A percentile compares a stretch with the other conserved stretches of the same genome.
Evolutionary conservation across 2,329 filamentous ascomycete species (phyloP).

Genomic region (Grosmannia clavigera): DNA sequence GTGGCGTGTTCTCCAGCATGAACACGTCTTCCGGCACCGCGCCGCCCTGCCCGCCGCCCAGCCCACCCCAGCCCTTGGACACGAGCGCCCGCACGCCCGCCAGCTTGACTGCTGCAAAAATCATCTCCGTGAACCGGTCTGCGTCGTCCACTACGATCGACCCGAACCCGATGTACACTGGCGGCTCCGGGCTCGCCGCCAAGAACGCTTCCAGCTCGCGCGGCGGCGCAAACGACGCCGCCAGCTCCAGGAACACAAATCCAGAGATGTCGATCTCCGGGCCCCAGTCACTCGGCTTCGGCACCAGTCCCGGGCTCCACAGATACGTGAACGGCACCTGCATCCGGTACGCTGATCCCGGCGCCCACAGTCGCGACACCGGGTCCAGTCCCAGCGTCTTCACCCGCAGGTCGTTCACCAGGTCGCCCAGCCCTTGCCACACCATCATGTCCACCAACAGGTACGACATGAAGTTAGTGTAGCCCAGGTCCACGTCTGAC

Average conservation of each 20-base stretch:
- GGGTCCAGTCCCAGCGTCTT: slow-evolving; percentile 60
- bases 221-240: slow-evolving; percentile 47
- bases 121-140: slow-evolving; percentile 54
- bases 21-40: slow-evolving; percentile 51
- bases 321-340: slow-evolving; percentile 68
- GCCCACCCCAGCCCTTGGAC: slow-evolving; percentile 63
- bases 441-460: slow-evolving; percentile 75
- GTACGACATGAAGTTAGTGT: slow-evolving; percentile 72
- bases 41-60: slow-evolving; percentile 40
- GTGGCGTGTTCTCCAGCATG: slow-evolving; percentile 62
- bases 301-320: slow-evolving; percentile 53
- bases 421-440: slow-evolving; percentile 77
- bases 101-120: slow-evolving; percentile 54
- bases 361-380: slow-evolving; percentile 65
- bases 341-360: slow-evolving; percentile 57
- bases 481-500: slow-evolving; percentile 57
- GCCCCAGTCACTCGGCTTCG: slow-evolving; percentile 58
- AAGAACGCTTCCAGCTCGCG: slow-evolving; percentile 43
- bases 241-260: slow-evolving; percentile 65
- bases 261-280: slow-evolving; percentile 61
- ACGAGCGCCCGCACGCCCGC: slow-evolving; percentile 60
- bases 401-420: slow-evolving; percentile 62
- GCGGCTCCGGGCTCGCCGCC: slow-evolving; percentile 40
- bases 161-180: slow-evolving; percentile 66
- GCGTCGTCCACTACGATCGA: slow-evolving; percentile 66